These are phyloP conservation scores for Hypoxylon lienhwacheense DNA, from an alignment of 495 filamentous ascomycete genomes.

Conservation along the genomic window DNA sequence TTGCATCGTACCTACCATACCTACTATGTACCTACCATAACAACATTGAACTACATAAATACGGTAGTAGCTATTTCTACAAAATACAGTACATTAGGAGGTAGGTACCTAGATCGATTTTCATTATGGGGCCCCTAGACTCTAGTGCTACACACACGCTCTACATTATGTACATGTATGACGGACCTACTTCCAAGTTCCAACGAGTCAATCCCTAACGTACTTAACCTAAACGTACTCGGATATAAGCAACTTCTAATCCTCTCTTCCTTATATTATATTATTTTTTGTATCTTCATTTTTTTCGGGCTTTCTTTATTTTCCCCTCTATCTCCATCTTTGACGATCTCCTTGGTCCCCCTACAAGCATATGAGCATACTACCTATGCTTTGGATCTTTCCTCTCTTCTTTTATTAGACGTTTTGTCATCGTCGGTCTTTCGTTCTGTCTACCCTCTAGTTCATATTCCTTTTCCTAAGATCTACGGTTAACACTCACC, in stretches of 20 bases:
- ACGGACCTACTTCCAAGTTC: constrained; percentile 29
- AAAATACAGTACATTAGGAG: background rate
- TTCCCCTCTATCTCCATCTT: constrained; percentile 4
- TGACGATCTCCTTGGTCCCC: constrained; percentile 4
- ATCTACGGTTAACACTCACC: constrained; percentile 10
- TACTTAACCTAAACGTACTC: background rate
- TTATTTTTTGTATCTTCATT: constrained; percentile 7
- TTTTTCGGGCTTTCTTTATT: constrained; percentile 20
- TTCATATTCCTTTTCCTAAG: constrained; percentile 20
- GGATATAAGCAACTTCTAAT: background rate
- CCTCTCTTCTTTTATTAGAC: constrained; percentile 10
- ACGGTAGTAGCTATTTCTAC: no score
- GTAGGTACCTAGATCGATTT: background rate
- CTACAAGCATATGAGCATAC: constrained; percentile 15
- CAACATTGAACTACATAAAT: no score
- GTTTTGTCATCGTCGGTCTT: constrained; percentile 18
- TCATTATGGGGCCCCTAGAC: background rate
- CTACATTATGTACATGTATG: background rate
- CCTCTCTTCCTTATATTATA: background rate
- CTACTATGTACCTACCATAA: no score
- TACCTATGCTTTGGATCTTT: constrained; percentile 23
- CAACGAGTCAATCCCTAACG: constrained; percentile 25
- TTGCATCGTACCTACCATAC: no score
- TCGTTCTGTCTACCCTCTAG: constrained; percentile 23
- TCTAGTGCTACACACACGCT: background rate